Evolutionary conservation across 2,329 filamentous ascomycete species (phyloP), one percentile per base, ranked within the genome.

Genomic region (Colletotrichum falcatum): DNA sequence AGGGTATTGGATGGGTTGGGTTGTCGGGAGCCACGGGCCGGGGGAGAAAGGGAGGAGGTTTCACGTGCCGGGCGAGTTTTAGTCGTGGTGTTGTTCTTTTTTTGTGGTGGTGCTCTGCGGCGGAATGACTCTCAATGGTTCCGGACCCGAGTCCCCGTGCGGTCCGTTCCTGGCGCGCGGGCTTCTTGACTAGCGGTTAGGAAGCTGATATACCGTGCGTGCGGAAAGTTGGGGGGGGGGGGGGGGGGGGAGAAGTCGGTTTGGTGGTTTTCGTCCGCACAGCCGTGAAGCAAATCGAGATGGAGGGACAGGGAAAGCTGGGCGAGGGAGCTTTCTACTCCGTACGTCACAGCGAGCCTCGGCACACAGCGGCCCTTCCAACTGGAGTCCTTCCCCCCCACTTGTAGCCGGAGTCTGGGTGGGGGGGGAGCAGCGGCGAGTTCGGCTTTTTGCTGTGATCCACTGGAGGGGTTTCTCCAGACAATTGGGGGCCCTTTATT

Each of bases 301-400:
- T 11, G 42, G 14, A 16, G 35, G 35, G 26, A 3, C 3, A 33
- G n/a, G 8, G 39, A 18, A 23, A 60, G 62, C 44, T 33, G 28
- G 53, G 23, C 44, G 42, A n/a, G n/a, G 23, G 58, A 33, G 62
- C 61, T 65, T 35, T n/a, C 66, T 70, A n/a, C n/a, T n/a, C n/a
- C n/a, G n/a, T n/a, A 70, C 67, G 67, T 70, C 67, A 70, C 63
- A 58, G 35, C 42, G 63, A 70, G 67, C 67, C 67, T 66, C 65
- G 67, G 67, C 67, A 61, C 44, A 64, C 14, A 39, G 49, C 46
- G 20, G 39, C n/a, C 30, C 18, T 48, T 48, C 28, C 58, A 48
- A 48, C 9, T 35, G 56, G 28, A 20, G 51, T 65, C 28, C n/a
- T n/a, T n/a, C n/a, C n/a, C n/a, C n/a, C 26, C 64, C 56, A 66